A percentile compares a stretch with the other conserved stretches of the same genome.
phyloP scores from a whole-genome alignment of 2,329 filamentous ascomycete species.

The Diaporthe citri region DNA sequence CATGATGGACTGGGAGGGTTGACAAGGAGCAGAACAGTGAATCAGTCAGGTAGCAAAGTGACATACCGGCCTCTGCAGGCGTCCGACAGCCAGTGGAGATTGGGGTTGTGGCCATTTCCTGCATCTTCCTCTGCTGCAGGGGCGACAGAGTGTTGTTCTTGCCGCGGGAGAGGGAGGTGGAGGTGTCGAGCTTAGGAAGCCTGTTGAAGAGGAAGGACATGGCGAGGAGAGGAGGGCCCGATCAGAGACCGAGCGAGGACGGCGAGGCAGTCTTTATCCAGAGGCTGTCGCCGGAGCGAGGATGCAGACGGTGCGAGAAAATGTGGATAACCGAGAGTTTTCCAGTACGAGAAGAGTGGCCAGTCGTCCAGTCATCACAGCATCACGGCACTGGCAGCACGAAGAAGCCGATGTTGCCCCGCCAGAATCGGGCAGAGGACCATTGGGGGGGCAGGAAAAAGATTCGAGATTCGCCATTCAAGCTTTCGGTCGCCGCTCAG shows the following conservation, averaged over 20 bases:
- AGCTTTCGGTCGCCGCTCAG: slow-evolving; percentile 30
- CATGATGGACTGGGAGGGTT: slow-evolving; percentile 18
- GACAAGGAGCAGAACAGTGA: slow-evolving; percentile 8
- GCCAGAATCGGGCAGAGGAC: slow-evolving; percentile 25
- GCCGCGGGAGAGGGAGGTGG: slow-evolving; percentile 44
- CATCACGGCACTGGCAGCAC: slow-evolving; percentile 30
- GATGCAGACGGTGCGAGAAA: slow-evolving; percentile 28
- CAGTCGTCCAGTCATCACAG: slow-evolving; percentile 34
- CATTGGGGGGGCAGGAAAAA: slow-evolving; percentile 22
- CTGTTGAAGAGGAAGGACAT: slow-evolving; percentile 53
- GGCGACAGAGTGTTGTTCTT: slow-evolving; percentile 31
- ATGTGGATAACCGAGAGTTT: slow-evolving; percentile 27
- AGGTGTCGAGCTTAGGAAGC: slow-evolving; percentile 40
- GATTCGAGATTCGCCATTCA: slow-evolving; percentile 28
- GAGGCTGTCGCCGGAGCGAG: slow-evolving; percentile 27
- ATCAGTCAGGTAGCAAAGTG: not conserved
- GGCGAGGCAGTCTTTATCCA: slow-evolving; percentile 33
- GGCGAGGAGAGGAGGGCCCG: slow-evolving; percentile 38
- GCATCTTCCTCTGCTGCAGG: slow-evolving; percentile 31
- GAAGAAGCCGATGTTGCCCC: slow-evolving; percentile 10
- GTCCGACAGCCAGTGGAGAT: slow-evolving; percentile 60
- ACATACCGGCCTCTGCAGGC: slow-evolving; percentile 75
- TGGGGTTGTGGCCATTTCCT: slow-evolving; percentile 55
- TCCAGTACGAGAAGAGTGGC: slow-evolving; percentile 21
- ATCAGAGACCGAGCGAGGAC: slow-evolving; percentile 27